phyloP scores from a whole-genome alignment of 1,139 yeast genomes.

The Hyphopichia buzzinii region DNA sequence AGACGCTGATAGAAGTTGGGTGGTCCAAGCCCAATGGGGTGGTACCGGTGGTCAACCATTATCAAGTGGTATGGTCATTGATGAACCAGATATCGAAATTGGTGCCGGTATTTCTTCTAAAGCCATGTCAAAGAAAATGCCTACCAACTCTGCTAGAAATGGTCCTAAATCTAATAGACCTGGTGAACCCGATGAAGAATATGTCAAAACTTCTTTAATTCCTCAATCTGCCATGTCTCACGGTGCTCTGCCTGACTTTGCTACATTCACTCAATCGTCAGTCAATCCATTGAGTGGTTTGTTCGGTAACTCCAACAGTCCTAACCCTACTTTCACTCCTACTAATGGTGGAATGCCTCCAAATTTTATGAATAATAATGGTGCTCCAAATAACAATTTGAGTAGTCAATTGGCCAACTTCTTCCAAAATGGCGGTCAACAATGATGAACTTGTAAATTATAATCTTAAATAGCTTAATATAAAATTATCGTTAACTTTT shows the following conservation, averaged over 20 bases:
- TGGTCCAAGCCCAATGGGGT: slow-evolving; percentile 91
- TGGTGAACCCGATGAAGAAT: slow-evolving; percentile 53
- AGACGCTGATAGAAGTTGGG: slow-evolving; percentile 92
- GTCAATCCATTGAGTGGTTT: slow-evolving; percentile 56
- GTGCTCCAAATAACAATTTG: slow-evolving; percentile 18
- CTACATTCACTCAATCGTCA: slow-evolving; percentile 33
- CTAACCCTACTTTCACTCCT: not conserved
- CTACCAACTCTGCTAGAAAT: slow-evolving; percentile 79
- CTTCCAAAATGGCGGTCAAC: slow-evolving; percentile 24
- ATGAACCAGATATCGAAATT: slow-evolving; percentile 96
- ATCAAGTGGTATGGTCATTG: slow-evolving; percentile 77
- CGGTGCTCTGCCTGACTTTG: slow-evolving; percentile 36
- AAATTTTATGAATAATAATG: slow-evolving; percentile 8
- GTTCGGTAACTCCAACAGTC: slow-evolving; percentile 26
- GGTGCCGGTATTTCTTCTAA: slow-evolving; percentile 94
- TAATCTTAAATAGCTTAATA: too few relatives aligned
- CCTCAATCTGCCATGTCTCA: slow-evolving; percentile 24
- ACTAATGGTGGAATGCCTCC: slow-evolving; percentile 3
- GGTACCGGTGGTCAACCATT: slow-evolving; percentile 94
- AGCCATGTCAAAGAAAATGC: slow-evolving; percentile 86
- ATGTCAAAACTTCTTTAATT: slow-evolving; percentile 36
- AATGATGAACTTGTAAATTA: too few relatives aligned
- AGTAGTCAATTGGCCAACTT: slow-evolving; percentile 39
- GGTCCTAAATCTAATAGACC: slow-evolving; percentile 81
- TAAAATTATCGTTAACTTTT: too few relatives aligned